Evolutionary conservation across 1,139 yeast genomes (phyloP).

Genomic region (Arxiozyma bovina): DNA sequence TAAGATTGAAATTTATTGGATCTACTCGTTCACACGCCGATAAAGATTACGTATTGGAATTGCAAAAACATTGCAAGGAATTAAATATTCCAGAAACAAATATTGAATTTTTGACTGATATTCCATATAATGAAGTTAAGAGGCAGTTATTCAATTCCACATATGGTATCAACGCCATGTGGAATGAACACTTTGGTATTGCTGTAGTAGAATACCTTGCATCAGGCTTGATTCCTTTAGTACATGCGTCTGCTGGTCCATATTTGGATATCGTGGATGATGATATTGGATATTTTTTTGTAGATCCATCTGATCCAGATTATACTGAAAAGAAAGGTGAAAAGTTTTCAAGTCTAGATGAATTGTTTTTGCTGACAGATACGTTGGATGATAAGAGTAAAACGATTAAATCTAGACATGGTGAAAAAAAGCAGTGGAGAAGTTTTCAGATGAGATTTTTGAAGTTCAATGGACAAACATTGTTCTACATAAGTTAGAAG

Average conservation of each 20-base stretch:
- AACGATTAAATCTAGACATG: constrained; percentile 41
- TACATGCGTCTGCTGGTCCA: constrained; percentile 95
- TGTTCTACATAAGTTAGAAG: constrained; percentile 32
- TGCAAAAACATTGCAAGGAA: constrained; percentile 41
- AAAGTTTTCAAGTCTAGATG: constrained; percentile 38
- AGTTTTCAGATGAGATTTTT: constrained; percentile 65
- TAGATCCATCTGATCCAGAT: constrained; percentile 53
- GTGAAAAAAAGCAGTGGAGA: constrained; percentile 43
- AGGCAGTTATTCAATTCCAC: constrained; percentile 48
- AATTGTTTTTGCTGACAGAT: constrained; percentile 38
- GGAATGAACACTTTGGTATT: constrained; percentile 99
- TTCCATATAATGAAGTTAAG: constrained; percentile 58
- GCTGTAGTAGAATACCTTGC: constrained; percentile 92
- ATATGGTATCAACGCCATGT: constrained; percentile 91
- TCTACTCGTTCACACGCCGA: constrained; percentile 71
- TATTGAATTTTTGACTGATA: constrained; percentile 66
- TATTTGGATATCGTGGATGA: constrained; percentile 70
- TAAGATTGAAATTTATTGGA: constrained; percentile 67
- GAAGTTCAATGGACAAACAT: constrained; percentile 46
- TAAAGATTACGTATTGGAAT: constrained; percentile 44
- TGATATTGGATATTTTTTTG: constrained; percentile 67
- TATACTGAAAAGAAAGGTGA: constrained; percentile 17
- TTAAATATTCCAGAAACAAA: constrained; percentile 40
- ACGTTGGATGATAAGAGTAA: constrained; percentile 25
- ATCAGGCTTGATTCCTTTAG: constrained; percentile 78